A percentile compares a stretch with the other conserved stretches of the same genome.
These are phyloP conservation scores for Trichosporon sp. DNA, from an alignment of 1,284 basidiomycete species.

Conservation along the genomic window DNA sequence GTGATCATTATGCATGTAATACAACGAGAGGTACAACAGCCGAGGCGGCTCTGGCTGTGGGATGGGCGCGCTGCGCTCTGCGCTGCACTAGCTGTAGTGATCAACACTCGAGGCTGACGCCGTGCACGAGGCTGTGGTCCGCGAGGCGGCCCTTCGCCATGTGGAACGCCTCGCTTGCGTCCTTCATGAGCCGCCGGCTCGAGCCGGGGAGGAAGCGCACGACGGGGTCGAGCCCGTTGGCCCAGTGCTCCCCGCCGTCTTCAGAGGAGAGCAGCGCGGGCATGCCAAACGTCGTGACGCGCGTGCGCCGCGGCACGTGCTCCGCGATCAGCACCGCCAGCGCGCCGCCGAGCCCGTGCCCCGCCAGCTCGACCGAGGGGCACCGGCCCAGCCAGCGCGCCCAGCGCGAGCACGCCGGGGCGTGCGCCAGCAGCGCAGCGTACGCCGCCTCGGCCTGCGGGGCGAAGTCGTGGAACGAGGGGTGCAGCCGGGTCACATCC, in stretches of 20 bases:
- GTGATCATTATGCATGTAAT: constrained; percentile 5
- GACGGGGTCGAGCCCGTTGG: neutral
- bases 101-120: constrained; percentile 1
- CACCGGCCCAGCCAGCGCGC: neutral
- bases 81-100: neutral
- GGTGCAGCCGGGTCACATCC: neutral
- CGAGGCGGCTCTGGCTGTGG: neutral
- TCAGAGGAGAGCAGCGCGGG: neutral
- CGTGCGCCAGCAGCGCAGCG: neutral
- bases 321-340: constrained; percentile 27
- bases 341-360: constrained; percentile 33
- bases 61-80: too few relatives aligned
- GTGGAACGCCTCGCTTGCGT: neutral
- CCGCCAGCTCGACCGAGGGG: constrained; percentile 25
- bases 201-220: neutral
- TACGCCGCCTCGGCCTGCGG: neutral
- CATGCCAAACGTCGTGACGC: neutral
- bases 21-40: neutral
- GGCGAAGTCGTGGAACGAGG: neutral
- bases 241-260: neutral
- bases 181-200: neutral
- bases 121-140: neutral
- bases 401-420: neutral
- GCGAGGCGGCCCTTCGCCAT: neutral
- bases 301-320: neutral